These are phyloP conservation scores for Chrysoporthe puriensis DNA, from an alignment of 2,329 filamentous ascomycete species.

Conservation along the genomic window DNA sequence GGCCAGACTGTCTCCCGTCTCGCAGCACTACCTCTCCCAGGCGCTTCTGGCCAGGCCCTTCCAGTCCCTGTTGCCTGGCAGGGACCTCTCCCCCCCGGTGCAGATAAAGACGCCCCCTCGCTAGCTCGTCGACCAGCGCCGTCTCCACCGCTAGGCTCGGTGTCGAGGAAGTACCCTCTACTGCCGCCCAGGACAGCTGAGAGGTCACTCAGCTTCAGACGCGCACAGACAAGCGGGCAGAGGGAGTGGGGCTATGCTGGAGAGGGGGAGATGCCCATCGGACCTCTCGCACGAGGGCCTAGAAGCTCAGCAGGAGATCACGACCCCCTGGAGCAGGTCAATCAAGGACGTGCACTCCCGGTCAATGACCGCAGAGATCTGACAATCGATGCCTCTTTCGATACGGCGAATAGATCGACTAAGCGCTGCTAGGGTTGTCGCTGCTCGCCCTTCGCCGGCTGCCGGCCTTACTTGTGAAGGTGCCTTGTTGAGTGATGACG, in stretches of 20 bases:
- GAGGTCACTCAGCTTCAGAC: background rate
- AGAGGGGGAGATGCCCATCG: background rate
- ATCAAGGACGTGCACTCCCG: background rate
- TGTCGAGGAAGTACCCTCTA: background rate
- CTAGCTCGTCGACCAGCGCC: constrained; percentile 4
- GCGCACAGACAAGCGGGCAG: background rate
- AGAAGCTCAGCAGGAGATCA: too few species aligned
- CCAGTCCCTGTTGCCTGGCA: too few species aligned
- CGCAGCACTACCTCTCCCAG: too few species aligned
- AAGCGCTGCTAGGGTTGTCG: background rate
- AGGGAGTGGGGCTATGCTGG: background rate
- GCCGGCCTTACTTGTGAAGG: background rate
- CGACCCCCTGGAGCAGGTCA: background rate
- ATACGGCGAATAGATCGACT: background rate
- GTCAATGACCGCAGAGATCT: background rate
- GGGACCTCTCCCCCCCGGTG: background rate
- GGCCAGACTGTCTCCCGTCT: too few species aligned
- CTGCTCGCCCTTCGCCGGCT: background rate
- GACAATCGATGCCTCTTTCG: constrained; percentile 3
- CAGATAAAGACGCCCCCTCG: background rate
- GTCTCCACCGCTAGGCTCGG: background rate
- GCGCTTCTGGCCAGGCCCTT: too few species aligned
- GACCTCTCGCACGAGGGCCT: too few species aligned
- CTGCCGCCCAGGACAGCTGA: background rate
- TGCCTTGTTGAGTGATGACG: too few species aligned